These are phyloP conservation scores for Yamadazyma atmosphaerica DNA, from an alignment of 1,139 yeast species.

Conservation along the genomic window DNA sequence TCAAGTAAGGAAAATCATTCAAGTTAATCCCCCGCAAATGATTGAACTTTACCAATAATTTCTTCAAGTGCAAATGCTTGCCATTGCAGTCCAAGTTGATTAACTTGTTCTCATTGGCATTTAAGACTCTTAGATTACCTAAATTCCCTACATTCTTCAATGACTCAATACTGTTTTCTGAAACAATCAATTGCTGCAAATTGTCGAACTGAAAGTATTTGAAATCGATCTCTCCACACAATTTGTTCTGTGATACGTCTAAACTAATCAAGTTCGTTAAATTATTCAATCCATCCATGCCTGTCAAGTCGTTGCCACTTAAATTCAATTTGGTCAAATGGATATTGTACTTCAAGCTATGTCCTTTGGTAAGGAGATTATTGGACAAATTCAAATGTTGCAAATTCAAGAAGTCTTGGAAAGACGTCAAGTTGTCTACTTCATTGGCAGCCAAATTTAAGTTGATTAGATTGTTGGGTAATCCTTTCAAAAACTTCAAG, in stretches of 20 bases:
- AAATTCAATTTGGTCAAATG: constrained; percentile 39
- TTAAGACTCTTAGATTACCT: constrained; percentile 37
- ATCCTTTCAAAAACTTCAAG: constrained; percentile 47
- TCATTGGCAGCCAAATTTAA: constrained; percentile 39
- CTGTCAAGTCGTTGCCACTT: constrained; percentile 30
- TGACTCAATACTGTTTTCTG: constrained; percentile 38
- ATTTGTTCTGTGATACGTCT: constrained; percentile 43
- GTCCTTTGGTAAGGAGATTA: constrained; percentile 37
- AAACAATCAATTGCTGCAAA: constrained; percentile 46
- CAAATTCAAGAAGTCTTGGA: constrained; percentile 38
- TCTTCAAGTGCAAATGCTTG: constrained; percentile 37
- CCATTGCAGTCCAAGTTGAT: constrained; percentile 21
- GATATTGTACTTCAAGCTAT: constrained; percentile 31
- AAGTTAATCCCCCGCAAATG: constrained; percentile 32
- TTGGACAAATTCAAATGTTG: constrained; percentile 43
- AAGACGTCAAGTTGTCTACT: constrained; percentile 44
- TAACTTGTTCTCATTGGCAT: constrained; percentile 45
- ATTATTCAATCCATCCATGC: constrained; percentile 38
- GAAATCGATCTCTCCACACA: constrained; percentile 42
- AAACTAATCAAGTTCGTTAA: constrained; percentile 42
- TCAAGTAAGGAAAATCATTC: constrained; percentile 33
- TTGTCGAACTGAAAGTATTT: constrained; percentile 31
- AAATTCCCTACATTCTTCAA: constrained; percentile 38
- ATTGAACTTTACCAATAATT: constrained; percentile 45
- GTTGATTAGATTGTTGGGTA: constrained; percentile 40